phyloP scores from a whole-genome alignment of 345 rosid genomes.

The Eucalyptus tenuipes region DNA sequence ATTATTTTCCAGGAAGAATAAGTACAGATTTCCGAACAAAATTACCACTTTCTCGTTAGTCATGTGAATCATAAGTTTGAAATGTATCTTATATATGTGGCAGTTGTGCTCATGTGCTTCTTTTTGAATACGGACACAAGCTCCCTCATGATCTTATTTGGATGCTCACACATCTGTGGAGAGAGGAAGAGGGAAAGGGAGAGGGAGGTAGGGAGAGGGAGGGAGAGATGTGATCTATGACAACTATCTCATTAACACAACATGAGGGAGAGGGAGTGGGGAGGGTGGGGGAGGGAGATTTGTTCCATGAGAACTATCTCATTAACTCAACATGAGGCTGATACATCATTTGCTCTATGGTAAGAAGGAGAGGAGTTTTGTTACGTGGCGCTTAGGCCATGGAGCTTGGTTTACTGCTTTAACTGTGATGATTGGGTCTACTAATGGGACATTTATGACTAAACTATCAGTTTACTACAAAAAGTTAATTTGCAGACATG shows the following conservation, averaged over 20 bases:
- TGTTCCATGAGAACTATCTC: background rate
- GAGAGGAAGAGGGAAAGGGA: background rate
- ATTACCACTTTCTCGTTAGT: background rate
- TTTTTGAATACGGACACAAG: background rate
- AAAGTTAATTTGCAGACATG: background rate
- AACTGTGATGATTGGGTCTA: background rate
- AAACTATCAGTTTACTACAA: background rate
- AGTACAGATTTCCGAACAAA: background rate
- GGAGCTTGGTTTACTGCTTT: background rate
- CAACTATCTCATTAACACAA: background rate
- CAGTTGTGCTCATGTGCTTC: background rate
- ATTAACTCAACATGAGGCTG: background rate
- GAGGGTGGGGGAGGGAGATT: background rate
- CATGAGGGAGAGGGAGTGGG: background rate
- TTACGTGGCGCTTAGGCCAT: background rate
- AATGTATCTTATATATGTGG: background rate
- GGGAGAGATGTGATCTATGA: background rate
- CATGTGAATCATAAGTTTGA: background rate
- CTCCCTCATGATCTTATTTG: background rate
- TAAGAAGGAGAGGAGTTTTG: background rate
- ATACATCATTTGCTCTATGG: background rate
- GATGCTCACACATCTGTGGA: background rate
- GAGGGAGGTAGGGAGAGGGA: background rate
- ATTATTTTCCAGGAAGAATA: background rate
- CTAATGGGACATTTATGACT: background rate